phyloP scores from a whole-genome alignment of 176 grass and related monocot species.

The Oryza glumipatula region DNA sequence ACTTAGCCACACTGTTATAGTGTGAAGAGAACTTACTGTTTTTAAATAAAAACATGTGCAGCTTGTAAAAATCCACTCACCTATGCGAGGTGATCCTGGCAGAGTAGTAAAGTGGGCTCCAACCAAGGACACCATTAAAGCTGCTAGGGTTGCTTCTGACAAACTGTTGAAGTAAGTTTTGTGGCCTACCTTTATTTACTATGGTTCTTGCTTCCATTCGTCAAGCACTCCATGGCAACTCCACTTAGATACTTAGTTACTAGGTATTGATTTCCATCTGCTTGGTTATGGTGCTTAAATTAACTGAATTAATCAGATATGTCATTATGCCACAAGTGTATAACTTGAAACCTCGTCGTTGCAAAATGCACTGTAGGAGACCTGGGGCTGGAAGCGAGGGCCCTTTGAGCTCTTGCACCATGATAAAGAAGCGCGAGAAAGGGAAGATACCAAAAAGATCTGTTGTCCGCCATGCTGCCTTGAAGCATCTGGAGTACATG shows the following conservation, averaged over 20 bases:
- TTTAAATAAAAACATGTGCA: slow-evolving; percentile 36
- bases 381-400: slow-evolving; percentile 62
- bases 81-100: slow-evolving; percentile 78
- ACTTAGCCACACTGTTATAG: background rate
- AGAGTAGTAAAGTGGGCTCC: slow-evolving; percentile 70
- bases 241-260: background rate
- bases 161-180: slow-evolving; percentile 77
- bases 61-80: slow-evolving; percentile 98
- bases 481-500: slow-evolving; percentile 61
- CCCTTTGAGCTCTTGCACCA: slow-evolving; percentile 59
- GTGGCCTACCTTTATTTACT: background rate
- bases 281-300: background rate
- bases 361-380: slow-evolving; percentile 56
- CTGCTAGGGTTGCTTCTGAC: slow-evolving; percentile 81
- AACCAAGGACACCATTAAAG: slow-evolving; percentile 55
- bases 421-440: slow-evolving; percentile 66
- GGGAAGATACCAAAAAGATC: slow-evolving; percentile 48
- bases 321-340: background rate
- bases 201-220: background rate
- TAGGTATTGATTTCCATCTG: background rate
- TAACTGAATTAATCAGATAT: background rate
- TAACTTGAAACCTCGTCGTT: background rate
- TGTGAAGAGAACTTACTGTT: slow-evolving; percentile 18
- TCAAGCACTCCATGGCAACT: background rate
- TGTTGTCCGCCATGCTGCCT: slow-evolving; percentile 62